phyloP scores from a whole-genome alignment of 805 yeast genomes.

The Blastobotrys peoriensis region DNA sequence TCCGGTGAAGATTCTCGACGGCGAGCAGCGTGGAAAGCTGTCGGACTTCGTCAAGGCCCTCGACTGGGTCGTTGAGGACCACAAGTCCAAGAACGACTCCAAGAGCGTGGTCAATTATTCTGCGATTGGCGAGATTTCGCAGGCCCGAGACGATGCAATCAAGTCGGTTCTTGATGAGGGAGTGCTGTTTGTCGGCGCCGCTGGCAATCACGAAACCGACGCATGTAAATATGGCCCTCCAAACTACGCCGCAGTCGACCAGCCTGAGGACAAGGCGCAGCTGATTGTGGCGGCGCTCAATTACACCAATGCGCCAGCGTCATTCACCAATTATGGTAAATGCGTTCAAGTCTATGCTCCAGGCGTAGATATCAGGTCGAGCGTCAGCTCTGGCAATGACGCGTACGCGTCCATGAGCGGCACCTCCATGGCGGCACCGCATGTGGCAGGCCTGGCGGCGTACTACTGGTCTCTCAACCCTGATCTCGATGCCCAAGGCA shows the following conservation, averaged over 20 bases:
- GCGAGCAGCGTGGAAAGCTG: constrained; percentile 51
- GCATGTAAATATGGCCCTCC: constrained; percentile 95
- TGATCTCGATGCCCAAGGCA: constrained; percentile 29
- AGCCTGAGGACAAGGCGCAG: constrained; percentile 41
- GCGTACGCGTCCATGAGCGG: constrained; percentile 50
- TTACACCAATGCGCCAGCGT: constrained; percentile 82
- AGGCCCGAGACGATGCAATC: constrained; percentile 79
- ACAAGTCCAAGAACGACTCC: constrained; percentile 42
- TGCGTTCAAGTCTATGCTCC: constrained; percentile 98
- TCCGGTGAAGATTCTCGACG: constrained; percentile 54
- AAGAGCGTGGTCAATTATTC: constrained; percentile 68
- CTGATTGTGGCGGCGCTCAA: constrained; percentile 95
- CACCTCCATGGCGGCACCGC: constrained; percentile 98
- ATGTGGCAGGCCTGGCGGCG: constrained; percentile 84
- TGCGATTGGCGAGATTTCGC: constrained; percentile 87
- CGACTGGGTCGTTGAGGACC: constrained; percentile 66
- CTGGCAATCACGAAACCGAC: constrained; percentile 90
- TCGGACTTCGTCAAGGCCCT: constrained; percentile 57
- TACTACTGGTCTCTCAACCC: constrained; percentile 87
- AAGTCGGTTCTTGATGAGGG: constrained; percentile 87
- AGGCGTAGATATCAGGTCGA: constrained; percentile 78
- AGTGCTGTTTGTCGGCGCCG: constrained; percentile 90
- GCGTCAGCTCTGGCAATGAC: constrained; percentile 26
- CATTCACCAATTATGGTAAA: constrained; percentile 90
- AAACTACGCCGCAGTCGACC: constrained; percentile 5